These are phyloP conservation scores for Cryphonectria parasitica DNA, from an alignment of 2,329 filamentous ascomycete genomes.

Conservation along the genomic window DNA sequence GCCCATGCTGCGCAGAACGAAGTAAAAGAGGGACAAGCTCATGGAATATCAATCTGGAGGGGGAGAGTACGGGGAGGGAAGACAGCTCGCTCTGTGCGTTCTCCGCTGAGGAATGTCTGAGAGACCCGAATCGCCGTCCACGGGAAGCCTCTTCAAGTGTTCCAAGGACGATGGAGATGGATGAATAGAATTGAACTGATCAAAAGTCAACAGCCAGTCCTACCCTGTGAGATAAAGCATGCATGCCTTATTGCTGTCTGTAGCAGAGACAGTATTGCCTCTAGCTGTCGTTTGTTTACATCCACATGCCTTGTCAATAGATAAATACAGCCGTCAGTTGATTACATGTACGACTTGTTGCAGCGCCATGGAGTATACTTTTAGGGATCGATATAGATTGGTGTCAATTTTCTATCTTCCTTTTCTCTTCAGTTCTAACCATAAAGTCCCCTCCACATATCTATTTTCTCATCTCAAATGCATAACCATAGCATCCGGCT, in stretches of 20 bases:
- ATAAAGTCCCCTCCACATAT: no score
- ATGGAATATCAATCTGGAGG: neutral
- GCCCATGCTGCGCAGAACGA: no score
- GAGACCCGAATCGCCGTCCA: neutral
- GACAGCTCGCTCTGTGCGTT: neutral
- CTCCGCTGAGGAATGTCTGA: neutral
- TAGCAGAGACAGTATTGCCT: neutral
- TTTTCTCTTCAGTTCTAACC: no score
- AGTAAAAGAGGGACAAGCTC: neutral
- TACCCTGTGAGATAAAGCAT: no score
- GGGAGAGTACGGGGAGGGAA: neutral
- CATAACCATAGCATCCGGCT: slow-evolving; percentile 85
- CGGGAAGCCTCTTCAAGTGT: neutral
- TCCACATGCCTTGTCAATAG: neutral
- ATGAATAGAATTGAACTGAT: neutral
- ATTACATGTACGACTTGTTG: no score
- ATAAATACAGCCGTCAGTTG: neutral
- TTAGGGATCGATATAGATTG: neutral
- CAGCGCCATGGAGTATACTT: no score
- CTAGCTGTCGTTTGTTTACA: no score
- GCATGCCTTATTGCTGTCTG: neutral
- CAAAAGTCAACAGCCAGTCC: neutral
- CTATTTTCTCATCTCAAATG: slow-evolving; percentile 67
- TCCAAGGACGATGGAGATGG: neutral
- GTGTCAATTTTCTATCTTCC: no score